Evolutionary conservation across 1,284 basidiomycete species (phyloP).

Genomic region (Malassezia equina): DNA sequence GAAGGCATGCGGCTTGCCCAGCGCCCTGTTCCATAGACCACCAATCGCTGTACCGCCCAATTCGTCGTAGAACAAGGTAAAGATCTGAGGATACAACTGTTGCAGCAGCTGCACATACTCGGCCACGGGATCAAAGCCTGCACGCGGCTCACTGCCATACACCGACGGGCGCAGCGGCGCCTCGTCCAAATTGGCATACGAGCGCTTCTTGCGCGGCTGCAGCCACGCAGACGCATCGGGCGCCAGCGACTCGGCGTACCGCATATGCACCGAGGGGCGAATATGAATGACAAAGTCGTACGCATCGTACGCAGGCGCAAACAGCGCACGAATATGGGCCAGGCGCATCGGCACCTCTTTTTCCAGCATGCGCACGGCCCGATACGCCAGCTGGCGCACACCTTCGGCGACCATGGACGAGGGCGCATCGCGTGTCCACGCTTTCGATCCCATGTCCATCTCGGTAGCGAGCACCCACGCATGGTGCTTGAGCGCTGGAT

Average conservation of each 20-base stretch:
- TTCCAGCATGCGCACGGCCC: conserved; percentile 22
- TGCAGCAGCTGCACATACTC: conserved; percentile 57
- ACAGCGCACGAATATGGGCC: conserved; percentile 57
- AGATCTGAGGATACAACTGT: conserved; percentile 66
- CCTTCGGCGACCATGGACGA: conserved; percentile 32
- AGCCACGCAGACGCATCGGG: conserved; percentile 25
- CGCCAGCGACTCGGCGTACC: conserved; percentile 55
- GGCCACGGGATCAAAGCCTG: conserved; percentile 64
- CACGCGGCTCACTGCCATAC: conserved; percentile 24
- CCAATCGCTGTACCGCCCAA: conserved; percentile 69
- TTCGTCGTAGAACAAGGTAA: conserved; percentile 74
- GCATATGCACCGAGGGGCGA: conserved; percentile 58
- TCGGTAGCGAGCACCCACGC: conserved; percentile 78
- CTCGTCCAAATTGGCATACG: conserved; percentile 52
- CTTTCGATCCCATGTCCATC: conserved; percentile 61
- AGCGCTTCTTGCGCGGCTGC: conserved; percentile 37
- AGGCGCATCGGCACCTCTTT: conserved; percentile 4
- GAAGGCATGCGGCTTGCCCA: conserved; percentile 55
- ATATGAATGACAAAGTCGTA: conserved; percentile 79
- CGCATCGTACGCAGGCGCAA: conserved; percentile 69
- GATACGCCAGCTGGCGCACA: conserved; percentile 28
- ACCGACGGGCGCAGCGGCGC: conserved; percentile 39
- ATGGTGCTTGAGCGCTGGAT: conserved; percentile 48
- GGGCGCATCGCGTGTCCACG: conserved; percentile 57
- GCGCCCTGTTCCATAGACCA: conserved; percentile 70